These are phyloP conservation scores for Tuber aestivum DNA, from an alignment of 495 filamentous ascomycete genomes.

Conservation along the genomic window DNA sequence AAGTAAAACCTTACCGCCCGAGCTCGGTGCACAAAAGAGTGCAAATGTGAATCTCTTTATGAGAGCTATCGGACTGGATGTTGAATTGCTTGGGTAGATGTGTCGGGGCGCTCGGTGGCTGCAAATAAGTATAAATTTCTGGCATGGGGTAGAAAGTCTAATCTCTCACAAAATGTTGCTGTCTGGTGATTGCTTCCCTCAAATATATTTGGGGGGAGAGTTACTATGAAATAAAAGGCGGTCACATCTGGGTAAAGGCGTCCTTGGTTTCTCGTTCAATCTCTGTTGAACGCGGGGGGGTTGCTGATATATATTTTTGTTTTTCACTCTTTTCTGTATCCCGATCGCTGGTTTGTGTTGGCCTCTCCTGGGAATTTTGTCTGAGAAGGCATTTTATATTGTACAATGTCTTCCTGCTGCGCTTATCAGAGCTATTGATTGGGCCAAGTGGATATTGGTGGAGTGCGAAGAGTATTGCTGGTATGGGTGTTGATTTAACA, in stretches of 20 bases:
- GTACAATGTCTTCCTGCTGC: not conserved
- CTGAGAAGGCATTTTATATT: not conserved
- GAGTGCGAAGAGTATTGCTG: not conserved
- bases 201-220: not conserved
- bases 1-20: slow-evolving; percentile 78
- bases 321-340: not conserved
- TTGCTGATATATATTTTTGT: not conserved
- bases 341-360: not conserved
- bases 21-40: slow-evolving; percentile 71
- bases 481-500: not conserved
- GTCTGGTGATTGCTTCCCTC: not conserved
- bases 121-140: not conserved
- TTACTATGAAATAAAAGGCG: not conserved
- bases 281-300: not conserved
- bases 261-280: not conserved
- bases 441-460: not conserved
- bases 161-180: slow-evolving; percentile 1
- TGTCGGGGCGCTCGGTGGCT: not conserved
- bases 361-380: not conserved
- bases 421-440: not conserved
- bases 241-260: not conserved
- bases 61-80: slow-evolving; percentile 94
- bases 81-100: slow-evolving; percentile 72
- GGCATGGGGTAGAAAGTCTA: not conserved
- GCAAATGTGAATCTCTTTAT: slow-evolving; percentile 97